Percentiles rank a stretch among this genome's conserved stretches.
Conservation (phyloP, 306 rosid species). For the Vigna radiata region DNA sequence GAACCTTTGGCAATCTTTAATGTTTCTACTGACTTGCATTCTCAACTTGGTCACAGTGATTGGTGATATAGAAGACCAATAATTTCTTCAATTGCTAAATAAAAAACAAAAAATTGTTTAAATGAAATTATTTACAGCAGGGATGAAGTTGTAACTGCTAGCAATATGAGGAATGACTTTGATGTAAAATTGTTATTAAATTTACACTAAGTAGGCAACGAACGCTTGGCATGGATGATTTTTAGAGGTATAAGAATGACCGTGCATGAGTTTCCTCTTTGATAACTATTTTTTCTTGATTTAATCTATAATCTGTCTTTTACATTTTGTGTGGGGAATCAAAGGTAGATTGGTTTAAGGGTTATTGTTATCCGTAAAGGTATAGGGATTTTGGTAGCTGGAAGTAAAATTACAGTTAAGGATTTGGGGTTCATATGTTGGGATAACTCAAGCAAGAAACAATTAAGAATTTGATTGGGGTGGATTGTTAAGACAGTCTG, state of each 20-base stretch:
- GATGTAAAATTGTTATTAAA: background rate
- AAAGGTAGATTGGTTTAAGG: background rate
- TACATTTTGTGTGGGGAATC: background rate
- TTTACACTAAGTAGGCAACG: background rate
- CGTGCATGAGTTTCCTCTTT: constrained; percentile 13
- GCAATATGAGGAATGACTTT: constrained; percentile 33
- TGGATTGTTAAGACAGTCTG: constrained; percentile 7
- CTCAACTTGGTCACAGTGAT: background rate
- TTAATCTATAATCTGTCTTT: background rate
- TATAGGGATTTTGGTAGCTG: background rate
- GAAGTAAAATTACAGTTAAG: background rate
- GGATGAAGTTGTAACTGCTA: constrained; percentile 15
- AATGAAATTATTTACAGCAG: background rate
- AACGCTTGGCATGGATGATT: constrained; percentile 26
- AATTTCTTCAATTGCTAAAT: constrained; percentile 22
- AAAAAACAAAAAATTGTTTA: background rate
- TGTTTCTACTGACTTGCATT: background rate
- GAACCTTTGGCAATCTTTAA: constrained; percentile 14
- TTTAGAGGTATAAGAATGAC: constrained; percentile 4
- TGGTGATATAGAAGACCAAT: background rate
- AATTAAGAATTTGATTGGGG: background rate
- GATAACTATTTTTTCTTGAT: background rate
- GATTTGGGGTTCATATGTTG: constrained; percentile 7
- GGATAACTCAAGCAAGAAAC: constrained; percentile 1
- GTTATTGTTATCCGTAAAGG: background rate